Base-by-base conservation (phyloP, 106 monocot species). In the Iris macrosiphon region DNA sequence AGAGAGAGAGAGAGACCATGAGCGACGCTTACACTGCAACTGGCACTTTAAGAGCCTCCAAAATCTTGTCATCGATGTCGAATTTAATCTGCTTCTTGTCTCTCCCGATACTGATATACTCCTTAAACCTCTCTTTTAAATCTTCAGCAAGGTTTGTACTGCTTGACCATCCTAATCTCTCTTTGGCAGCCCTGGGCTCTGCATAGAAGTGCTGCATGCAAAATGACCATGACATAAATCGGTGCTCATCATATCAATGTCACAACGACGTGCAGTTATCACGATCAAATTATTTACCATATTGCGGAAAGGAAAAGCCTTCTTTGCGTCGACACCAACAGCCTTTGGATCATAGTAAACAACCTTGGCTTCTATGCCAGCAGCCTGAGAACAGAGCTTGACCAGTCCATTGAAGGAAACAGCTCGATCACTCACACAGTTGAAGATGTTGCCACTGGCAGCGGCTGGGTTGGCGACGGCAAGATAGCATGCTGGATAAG, bases 301-400 rank as follows among this genome's bases (percentile, higher is more conserved):
- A 53, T 74, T 92, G 11, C 92, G 78, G 33, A 92, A 92, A 21
- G 92, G 92, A 67, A 92, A 92, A 19, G 92, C 86, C 71, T 92
- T 92, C 68, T 72, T 87, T 3, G 83, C 79, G 49, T 92, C 92
- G 7, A 92, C 62, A 7, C 92, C 92, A 8, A 74, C 62, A 44
- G 75, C 79, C 57, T 76, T 83, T 32, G 92, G 92, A 30, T 92
- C 83, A 55, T 83, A 92, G 52, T 87, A 65, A 32, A 92, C 48
- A 28, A 83, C 66, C 23, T 79, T 69, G 32, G 76, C 63, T 43
- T 79, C 73, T 14, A 45, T 57, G 14, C 87, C 87, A 7, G 87
- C 83, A 29, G 77, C 86, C 59, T 66, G 70, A 25, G 87, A 89
- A 26, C 96, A 96, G 1, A 96, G 71, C 40, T 65, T 83, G 45